A percentile compares a stretch with the other conserved stretches of the same genome.
Conservation (phyloP, 2,329 filamentous ascomycete genomes). For the Dendrostoma leiphaemia region DNA sequence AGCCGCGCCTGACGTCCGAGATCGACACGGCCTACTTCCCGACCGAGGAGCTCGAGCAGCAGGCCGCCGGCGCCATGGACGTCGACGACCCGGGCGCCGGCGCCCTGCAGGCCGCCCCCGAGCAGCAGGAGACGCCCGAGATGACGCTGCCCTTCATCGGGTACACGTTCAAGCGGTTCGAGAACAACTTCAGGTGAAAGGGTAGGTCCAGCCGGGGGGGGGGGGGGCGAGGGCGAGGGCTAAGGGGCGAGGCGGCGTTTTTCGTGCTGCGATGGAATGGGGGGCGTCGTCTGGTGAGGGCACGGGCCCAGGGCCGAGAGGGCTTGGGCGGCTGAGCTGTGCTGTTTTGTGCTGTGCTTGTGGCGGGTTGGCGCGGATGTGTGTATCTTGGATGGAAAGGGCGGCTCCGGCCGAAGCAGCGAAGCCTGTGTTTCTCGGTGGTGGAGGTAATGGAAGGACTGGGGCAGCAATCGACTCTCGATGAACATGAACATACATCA, state of each 20-base stretch:
- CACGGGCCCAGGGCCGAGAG: no score
- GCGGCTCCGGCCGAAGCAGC: neutral
- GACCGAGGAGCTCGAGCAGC: conserved; percentile 72
- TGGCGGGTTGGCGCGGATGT: neutral
- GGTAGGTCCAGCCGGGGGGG: neutral
- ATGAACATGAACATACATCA: no score
- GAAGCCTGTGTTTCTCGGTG: neutral
- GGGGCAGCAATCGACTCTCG: neutral
- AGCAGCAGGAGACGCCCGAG: conserved; percentile 20
- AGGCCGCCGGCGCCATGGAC: conserved; percentile 15
- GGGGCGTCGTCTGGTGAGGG: no score
- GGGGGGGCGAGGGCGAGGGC: neutral
- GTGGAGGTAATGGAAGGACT: neutral
- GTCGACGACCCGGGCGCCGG: conserved; percentile 1
- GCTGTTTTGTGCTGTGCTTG: neutral
- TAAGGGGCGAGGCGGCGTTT: no score
- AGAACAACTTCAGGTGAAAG: conserved; percentile 19
- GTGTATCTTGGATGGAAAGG: no score
- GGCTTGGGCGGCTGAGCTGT: neutral
- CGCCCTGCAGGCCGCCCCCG: conserved; percentile 4
- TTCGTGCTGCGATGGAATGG: neutral
- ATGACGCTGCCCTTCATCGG: conserved; percentile 25
- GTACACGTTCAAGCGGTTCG: conserved; percentile 25
- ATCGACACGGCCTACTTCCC: conserved; percentile 78
- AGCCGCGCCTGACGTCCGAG: conserved; percentile 70